These are phyloP conservation scores for Anethum foeniculum DNA, from an alignment of 140 eudicot genomes.

Conservation along the genomic window DNA sequence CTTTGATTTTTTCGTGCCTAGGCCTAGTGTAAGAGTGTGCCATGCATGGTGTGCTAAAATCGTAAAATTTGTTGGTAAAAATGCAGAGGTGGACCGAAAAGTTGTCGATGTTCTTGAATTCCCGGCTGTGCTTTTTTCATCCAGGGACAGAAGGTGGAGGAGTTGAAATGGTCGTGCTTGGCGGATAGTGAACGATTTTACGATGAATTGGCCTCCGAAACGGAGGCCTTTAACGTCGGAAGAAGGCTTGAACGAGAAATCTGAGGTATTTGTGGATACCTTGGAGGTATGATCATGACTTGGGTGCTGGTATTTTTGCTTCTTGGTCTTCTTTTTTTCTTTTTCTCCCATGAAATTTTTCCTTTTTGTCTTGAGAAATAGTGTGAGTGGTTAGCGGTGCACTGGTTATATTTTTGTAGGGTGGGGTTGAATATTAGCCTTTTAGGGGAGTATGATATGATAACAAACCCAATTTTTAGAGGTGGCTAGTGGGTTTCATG, in stretches of 20 bases:
- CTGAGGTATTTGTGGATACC: constrained; percentile 27
- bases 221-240: constrained; percentile 86
- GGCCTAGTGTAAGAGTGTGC: constrained; percentile 94
- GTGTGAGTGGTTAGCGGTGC: constrained; percentile 14
- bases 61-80: constrained; percentile 85
- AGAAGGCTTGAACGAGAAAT: constrained; percentile 68
- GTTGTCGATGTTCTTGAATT: constrained; percentile 15
- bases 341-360: constrained; percentile 39
- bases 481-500: constrained; percentile 11
- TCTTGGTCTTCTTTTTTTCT: constrained; percentile 45
- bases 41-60: constrained; percentile 97
- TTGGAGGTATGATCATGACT: constrained; percentile 36
- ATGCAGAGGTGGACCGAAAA: constrained; percentile 70
- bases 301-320: constrained; percentile 72
- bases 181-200: constrained; percentile 92
- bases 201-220: constrained; percentile 86
- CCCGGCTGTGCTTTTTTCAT: constrained; percentile 17
- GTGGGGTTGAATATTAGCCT: constrained; percentile 2
- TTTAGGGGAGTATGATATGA: background rate
- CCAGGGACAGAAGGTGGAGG: constrained; percentile 67
- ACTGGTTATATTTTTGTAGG: constrained; percentile 7
- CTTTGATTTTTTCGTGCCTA: constrained; percentile 82
- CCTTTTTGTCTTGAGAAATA: background rate
- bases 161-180: constrained; percentile 70
- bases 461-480: background rate